Conservation (phyloP, 1,284 basidiomycete species). For the Ceratobasidium sp. region DNA sequence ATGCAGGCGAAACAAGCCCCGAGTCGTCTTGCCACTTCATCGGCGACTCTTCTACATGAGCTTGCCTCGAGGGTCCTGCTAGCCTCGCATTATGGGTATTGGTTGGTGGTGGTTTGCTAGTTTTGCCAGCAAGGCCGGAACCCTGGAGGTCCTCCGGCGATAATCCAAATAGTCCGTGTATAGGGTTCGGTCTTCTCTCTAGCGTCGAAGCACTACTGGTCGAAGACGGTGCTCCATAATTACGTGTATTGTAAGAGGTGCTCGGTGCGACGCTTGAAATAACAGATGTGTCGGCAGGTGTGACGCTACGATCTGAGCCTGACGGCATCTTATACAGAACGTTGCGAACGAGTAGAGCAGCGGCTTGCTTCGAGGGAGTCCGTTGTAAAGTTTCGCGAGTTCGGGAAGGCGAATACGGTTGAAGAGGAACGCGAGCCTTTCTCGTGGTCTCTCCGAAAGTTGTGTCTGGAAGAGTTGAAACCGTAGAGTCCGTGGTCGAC, state of each 20-base stretch:
- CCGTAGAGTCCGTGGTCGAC: slow-evolving; percentile 19
- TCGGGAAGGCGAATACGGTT: slow-evolving; percentile 33
- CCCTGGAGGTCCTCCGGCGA: slow-evolving; percentile 36
- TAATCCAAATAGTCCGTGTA: slow-evolving; percentile 31
- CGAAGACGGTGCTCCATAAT: slow-evolving; percentile 29
- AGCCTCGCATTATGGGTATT: not conserved
- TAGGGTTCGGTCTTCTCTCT: slow-evolving; percentile 30
- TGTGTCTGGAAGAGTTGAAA: slow-evolving; percentile 24
- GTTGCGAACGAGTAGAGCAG: slow-evolving; percentile 27
- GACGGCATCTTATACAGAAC: slow-evolving; percentile 18
- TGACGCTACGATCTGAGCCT: slow-evolving; percentile 23
- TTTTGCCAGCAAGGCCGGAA: slow-evolving; percentile 11
- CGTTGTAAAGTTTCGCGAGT: slow-evolving; percentile 25
- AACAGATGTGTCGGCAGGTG: slow-evolving; percentile 10
- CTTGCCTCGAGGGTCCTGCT: slow-evolving; percentile 7
- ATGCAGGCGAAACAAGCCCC: slow-evolving; percentile 27
- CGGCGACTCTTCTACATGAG: slow-evolving; percentile 39
- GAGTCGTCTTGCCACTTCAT: slow-evolving; percentile 39
- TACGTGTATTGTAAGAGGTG: slow-evolving; percentile 22
- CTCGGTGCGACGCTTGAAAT: slow-evolving; percentile 38
- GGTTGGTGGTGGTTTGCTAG: slow-evolving; percentile 8
- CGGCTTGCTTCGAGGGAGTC: slow-evolving; percentile 33
- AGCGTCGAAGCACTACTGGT: slow-evolving; percentile 11
- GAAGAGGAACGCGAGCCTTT: slow-evolving; percentile 10
- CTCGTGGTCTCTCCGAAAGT: slow-evolving; percentile 16